Base-by-base conservation (phyloP, 495 filamentous ascomycete species). In the Aspergillus wentii region DNA sequence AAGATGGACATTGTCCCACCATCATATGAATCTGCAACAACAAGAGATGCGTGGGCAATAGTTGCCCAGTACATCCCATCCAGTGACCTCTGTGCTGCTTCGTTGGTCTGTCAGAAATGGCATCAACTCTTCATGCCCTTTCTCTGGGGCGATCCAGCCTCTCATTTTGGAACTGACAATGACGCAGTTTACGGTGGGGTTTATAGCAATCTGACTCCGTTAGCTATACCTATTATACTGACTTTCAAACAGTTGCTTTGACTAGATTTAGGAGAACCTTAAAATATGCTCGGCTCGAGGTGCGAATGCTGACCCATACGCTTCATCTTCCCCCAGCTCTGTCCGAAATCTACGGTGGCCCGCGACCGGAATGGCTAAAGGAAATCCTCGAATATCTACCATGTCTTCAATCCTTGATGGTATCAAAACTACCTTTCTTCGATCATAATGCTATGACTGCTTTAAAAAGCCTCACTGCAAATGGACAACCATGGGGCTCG, bases 281-380 rank as follows among this genome's bases (percentile, higher is more conserved):
- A 16, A 70, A 58, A 40, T 68, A 68, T 59, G 71, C 76, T 5
- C 63, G 80, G 16, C 52, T 61, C 30, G 62, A 68, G 36, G 73
- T 82, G 14, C 60, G 78, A 17, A 61, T 68, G 29, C 54, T 80
- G 20, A 81, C 76, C 10, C 80, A 82, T 48, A 84, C 80, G 1
- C 66, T 84, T 22, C 77, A 83, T 56, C 63, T 84, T n/a, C 79
- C 79, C 9, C 79, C 80, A 10, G 79, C 80, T 13, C 62, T 80
- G 17, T 76, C 77, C 5, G 80, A 84, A 50, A 72, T 82, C 29
- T 84, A 81, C 56, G 77, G 71, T 43, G 75, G 77, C 9, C 77
- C 78, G 4, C 73, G 76, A 38, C 63, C 67, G 8, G 73, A 69
- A 33, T 84, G 80, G 80, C 61, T 84, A 14, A 62, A 70, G 32